Evolutionary conservation across 2,329 filamentous ascomycete species (phyloP), one percentile per base, ranked within the genome.

Genomic region (Leptodontidium sp.): DNA sequence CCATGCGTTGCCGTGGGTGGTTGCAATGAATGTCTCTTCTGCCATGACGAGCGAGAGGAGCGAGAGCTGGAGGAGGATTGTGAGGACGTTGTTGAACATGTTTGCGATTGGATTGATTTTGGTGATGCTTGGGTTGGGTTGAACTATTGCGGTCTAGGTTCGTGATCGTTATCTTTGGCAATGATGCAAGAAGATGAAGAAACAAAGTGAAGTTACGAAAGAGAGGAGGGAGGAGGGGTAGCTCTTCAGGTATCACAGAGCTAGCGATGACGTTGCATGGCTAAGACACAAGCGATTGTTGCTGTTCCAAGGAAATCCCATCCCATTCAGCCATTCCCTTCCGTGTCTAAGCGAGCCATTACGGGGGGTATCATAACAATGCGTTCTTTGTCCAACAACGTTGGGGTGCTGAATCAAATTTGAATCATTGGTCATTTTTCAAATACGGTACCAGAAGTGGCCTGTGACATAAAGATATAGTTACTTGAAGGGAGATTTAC

Each of bases 41-140:
- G 75, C 86, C 66, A 82, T 79, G 61, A 84, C 81, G 66, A 87
- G 77, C 47, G 82, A 78, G 61, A 86, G 81, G 73, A 88, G 80
- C 71, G 88, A 74, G 73, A 85, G 70, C 72, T 80, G 76, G 70
- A 84, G 72, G 73, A 72, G 47, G 2, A 61, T n/a, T 26, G 21
- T 29, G 15, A 61, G 26, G 14, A 64, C 65, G 43, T 61, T 59
- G 47, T 49, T 49, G 62, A 69, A 68, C 68, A 70, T 70, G 24
- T 26, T 66, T 32, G n/a, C 21, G 47, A 29, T 26, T 40, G 3
- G 59, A 32, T n/a, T 21, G 45, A 24, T 4, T 17, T 32, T 32
- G 29, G 29, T 32, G 3, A 32, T 32, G 29, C 29, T 32, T 32
- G 29, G 29, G 29, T 6, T 32, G 29, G 29, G 29, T 32, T 32